Evolutionary conservation across 1,139 yeast genomes (phyloP).

Genomic region (Suzukiozyma palmioleophila): DNA sequence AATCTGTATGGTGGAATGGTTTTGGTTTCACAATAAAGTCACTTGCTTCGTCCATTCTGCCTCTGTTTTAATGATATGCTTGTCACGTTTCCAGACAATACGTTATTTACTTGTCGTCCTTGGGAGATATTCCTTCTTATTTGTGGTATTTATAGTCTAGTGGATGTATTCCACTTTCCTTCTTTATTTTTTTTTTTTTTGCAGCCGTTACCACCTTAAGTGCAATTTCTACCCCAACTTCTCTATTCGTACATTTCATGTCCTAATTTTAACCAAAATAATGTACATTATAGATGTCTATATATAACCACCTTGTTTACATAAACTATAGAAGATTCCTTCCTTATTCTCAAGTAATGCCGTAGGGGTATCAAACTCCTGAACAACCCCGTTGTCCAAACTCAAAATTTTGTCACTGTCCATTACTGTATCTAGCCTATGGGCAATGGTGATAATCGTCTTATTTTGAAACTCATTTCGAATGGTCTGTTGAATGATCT

Average conservation of each 20-base stretch:
- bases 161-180: too few species aligned
- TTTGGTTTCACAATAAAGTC: not conserved
- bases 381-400: slow-evolving; percentile 61
- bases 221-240: too few species aligned
- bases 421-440: slow-evolving; percentile 75
- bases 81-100: too few species aligned
- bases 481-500: slow-evolving; percentile 69
- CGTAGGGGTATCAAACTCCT: slow-evolving; percentile 65
- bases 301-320: slow-evolving; percentile 15
- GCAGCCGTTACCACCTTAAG: slow-evolving; percentile 1
- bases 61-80: too few species aligned
- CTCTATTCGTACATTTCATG: too few species aligned
- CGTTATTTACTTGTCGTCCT: too few species aligned
- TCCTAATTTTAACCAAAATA: too few species aligned
- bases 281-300: slow-evolving; percentile 1
- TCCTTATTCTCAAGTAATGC: slow-evolving; percentile 10
- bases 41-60: not conserved
- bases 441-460: slow-evolving; percentile 79
- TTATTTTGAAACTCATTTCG: slow-evolving; percentile 57
- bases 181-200: not conserved
- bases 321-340: slow-evolving; percentile 14
- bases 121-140: too few species aligned
- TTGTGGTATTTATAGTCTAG: too few species aligned
- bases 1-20: not conserved
- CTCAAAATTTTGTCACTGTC: slow-evolving; percentile 73